These are phyloP conservation scores for Backusella tarrabulga DNA, from an alignment of 192 early-diverging fungal species.

Conservation along the genomic window DNA sequence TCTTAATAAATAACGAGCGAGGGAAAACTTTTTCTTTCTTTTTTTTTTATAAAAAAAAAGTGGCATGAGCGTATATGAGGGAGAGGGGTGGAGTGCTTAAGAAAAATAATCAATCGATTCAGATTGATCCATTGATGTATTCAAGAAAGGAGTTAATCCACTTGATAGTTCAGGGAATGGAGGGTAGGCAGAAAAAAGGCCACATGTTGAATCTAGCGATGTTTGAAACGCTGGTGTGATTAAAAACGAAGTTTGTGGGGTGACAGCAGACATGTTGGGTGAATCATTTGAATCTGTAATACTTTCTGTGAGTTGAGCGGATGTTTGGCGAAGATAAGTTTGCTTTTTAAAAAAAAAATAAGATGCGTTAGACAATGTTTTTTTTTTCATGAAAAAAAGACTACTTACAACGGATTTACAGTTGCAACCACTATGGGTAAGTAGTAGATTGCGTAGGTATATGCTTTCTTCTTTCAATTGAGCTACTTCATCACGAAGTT, in stretches of 20 bases:
- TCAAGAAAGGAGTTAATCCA: conserved; percentile 12
- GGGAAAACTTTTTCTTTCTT: neutral
- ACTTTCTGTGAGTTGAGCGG: neutral
- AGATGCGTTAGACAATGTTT: neutral
- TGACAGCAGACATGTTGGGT: neutral
- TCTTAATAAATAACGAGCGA: neutral
- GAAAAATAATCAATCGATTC: neutral
- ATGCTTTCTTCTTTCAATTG: conserved; percentile 32
- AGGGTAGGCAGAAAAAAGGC: neutral
- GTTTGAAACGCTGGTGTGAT: neutral
- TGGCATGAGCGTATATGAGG: neutral
- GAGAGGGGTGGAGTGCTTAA: neutral
- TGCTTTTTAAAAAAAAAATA: neutral
- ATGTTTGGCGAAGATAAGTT: conserved; percentile 12
- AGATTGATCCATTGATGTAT: neutral
- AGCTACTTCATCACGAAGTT: conserved; percentile 19
- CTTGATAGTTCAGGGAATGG: neutral
- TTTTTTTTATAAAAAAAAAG: neutral
- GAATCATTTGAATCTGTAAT: neutral
- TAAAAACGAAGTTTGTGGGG: neutral
- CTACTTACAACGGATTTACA: conserved; percentile 21
- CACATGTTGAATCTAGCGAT: neutral
- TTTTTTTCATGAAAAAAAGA: neutral
- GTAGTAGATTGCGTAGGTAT: conserved; percentile 28
- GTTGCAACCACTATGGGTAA: conserved; percentile 27